Conservation (phyloP, 176 grass and related monocot genomes). For the Guadua angustifolia region DNA sequence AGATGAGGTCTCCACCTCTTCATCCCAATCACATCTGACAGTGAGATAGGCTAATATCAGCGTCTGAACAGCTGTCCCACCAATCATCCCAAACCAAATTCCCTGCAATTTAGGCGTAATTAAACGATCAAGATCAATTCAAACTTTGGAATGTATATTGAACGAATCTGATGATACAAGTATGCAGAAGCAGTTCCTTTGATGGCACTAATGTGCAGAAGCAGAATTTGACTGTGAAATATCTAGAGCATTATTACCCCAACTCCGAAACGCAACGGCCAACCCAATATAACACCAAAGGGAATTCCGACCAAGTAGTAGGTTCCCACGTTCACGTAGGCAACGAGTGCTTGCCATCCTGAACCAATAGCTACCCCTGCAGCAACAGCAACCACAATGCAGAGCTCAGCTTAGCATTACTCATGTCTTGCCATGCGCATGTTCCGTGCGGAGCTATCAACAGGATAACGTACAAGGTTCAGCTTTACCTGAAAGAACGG, state of each 20-base stretch:
- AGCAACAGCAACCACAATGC: not conserved
- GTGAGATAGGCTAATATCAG: constrained; percentile 51
- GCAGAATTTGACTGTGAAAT: not conserved
- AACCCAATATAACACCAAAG: constrained; percentile 50
- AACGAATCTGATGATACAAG: not conserved
- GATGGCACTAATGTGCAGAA: not conserved
- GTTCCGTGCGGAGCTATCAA: not conserved
- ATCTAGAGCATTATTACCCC: constrained; percentile 42
- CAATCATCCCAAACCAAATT: constrained; percentile 69
- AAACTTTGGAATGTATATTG: not conserved
- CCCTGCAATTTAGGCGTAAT: constrained; percentile 48
- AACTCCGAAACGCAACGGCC: constrained; percentile 49
- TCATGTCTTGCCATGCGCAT: not conserved
- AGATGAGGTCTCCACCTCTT: constrained; percentile 49
- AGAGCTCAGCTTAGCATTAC: not conserved
- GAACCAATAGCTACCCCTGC: constrained; percentile 68
- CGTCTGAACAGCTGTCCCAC: constrained; percentile 59
- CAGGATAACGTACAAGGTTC: not conserved
- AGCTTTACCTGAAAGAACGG: constrained; percentile 55
- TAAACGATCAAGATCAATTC: not conserved
- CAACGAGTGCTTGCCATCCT: constrained; percentile 62
- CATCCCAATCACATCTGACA: constrained; percentile 58
- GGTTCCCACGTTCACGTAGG: constrained; percentile 65
- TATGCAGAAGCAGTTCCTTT: not conserved
- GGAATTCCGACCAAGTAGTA: constrained; percentile 74